Evolutionary conservation across 148 eudicot species (phyloP).

Genomic region (Bassia scoparia): DNA sequence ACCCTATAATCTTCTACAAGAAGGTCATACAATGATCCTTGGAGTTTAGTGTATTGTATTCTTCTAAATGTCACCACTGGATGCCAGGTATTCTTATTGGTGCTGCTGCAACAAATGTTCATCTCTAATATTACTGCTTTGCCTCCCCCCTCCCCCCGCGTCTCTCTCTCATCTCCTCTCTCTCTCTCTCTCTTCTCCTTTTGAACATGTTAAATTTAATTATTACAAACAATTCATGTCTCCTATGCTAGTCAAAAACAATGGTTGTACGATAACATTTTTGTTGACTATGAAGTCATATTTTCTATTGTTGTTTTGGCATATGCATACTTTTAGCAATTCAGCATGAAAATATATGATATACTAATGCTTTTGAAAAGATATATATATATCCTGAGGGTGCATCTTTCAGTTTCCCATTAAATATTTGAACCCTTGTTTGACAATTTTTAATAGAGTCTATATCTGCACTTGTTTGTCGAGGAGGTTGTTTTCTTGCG

Average conservation of each 20-base stretch:
- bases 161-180: too few relatives aligned
- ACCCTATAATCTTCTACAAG: constrained; percentile 62
- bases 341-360: neutral
- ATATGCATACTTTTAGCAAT: neutral
- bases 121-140: neutral
- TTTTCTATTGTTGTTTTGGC: neutral
- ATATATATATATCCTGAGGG: neutral
- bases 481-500: neutral
- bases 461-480: neutral
- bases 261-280: neutral
- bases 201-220: neutral
- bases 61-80: constrained; percentile 78
- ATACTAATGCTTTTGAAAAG: neutral
- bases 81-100: constrained; percentile 49
- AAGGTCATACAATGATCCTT: constrained; percentile 81
- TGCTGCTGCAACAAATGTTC: neutral
- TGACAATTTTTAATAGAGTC: neutral
- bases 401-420: neutral
- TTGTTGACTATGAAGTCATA: neutral
- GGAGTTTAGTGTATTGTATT: constrained; percentile 85
- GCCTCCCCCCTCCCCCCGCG: neutral
- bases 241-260: neutral
- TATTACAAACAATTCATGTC: neutral
- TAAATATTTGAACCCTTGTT: neutral
- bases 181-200: too few relatives aligned